These are phyloP conservation scores for Lasiodiplodia hormozganensis DNA, from an alignment of 2,329 filamentous ascomycete species.

Conservation along the genomic window DNA sequence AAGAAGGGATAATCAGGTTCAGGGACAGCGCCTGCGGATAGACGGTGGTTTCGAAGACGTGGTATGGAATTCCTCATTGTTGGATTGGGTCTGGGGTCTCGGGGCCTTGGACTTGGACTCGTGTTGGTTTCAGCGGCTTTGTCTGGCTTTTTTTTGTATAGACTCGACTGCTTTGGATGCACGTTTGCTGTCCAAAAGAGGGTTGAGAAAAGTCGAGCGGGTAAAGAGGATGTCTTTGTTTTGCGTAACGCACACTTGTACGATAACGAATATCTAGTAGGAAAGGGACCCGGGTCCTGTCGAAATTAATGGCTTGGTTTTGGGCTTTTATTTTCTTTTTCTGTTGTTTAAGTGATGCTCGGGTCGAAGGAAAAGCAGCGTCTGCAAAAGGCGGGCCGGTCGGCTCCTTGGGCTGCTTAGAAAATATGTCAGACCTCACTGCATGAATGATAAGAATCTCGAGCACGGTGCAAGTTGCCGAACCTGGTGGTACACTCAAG, in stretches of 20 bases:
- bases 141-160: background rate
- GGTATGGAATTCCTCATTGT: background rate
- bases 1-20: background rate
- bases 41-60: background rate
- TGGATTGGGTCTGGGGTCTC: background rate
- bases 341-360: background rate
- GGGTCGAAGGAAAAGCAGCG: background rate
- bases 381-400: too few relatives aligned
- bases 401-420: too few relatives aligned
- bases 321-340: background rate
- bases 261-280: slow-evolving; percentile 6
- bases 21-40: background rate
- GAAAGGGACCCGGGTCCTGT: background rate
- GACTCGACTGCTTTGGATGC: background rate
- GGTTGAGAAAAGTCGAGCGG: background rate
- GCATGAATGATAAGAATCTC: too few relatives aligned
- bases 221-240: background rate
- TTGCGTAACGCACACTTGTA: slow-evolving; percentile 5
- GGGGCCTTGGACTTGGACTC: background rate
- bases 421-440: too few relatives aligned
- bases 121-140: background rate
- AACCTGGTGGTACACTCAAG: too few relatives aligned
- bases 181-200: background rate
- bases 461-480: too few relatives aligned
- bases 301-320: slow-evolving; percentile 4